Percentiles rank a stretch among this genome's conserved stretches.
Conservation (phyloP, 352 stramenopile species). For the Phytophthora megakarya region DNA sequence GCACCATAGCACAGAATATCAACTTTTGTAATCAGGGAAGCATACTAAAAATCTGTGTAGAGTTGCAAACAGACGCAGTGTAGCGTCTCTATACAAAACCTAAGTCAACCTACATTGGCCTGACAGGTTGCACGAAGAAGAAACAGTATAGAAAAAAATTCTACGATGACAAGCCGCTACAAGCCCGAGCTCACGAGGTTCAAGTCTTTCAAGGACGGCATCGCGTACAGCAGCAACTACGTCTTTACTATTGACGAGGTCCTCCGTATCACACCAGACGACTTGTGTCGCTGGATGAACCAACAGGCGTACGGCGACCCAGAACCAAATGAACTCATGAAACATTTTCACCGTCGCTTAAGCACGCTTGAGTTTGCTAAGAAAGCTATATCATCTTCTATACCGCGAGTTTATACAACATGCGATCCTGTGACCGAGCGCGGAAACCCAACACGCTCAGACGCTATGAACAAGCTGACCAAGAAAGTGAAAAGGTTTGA, state of each 20-base stretch:
- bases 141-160: too few species aligned
- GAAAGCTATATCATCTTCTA: background rate
- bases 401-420: too few species aligned
- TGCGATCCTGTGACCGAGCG: too few species aligned
- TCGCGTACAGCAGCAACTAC: too few species aligned
- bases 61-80: too few species aligned
- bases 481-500: too few species aligned
- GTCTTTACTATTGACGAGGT: background rate
- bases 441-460: too few species aligned
- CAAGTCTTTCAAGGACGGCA: background rate
- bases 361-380: background rate
- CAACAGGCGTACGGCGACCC: background rate
- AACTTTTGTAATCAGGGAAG: background rate
- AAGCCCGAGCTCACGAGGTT: background rate
- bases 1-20: too few species aligned
- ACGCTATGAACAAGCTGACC: too few species aligned
- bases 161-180: background rate
- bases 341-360: background rate
- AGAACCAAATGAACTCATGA: background rate
- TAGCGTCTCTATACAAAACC: background rate
- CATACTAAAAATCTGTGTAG: background rate
- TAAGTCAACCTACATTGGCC: background rate
- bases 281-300: conserved; percentile 2
- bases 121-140: background rate
- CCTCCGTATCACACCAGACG: background rate